A percentile compares a stretch with the other conserved stretches of the same genome.
Conservation (phyloP, 768 basidiomycete genomes). For the Russula ochroleuca region DNA sequence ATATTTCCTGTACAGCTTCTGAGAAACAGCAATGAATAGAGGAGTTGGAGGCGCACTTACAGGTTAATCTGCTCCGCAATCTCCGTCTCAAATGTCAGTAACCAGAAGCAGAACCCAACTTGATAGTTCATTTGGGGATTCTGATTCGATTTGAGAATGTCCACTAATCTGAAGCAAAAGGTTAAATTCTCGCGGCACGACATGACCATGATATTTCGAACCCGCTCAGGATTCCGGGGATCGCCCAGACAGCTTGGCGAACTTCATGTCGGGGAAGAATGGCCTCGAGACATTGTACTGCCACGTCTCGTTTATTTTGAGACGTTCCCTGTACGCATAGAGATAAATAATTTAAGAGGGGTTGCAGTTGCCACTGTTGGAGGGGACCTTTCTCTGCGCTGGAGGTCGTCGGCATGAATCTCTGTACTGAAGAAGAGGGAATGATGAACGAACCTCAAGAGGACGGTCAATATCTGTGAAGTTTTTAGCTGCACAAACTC, state of each 20-base stretch:
- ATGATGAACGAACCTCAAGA: slow-evolving; percentile 61
- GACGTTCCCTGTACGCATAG: slow-evolving; percentile 39
- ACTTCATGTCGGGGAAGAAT: slow-evolving; percentile 77
- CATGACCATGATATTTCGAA: slow-evolving; percentile 33
- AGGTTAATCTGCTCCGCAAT: slow-evolving; percentile 84
- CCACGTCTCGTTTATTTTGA: slow-evolving; percentile 75
- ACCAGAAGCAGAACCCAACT: slow-evolving; percentile 89
- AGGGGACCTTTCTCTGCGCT: slow-evolving; percentile 33
- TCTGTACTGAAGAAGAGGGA: slow-evolving; percentile 1
- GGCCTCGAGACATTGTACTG: slow-evolving; percentile 86
- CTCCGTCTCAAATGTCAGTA: slow-evolving; percentile 84
- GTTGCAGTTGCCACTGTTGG: slow-evolving; percentile 34
- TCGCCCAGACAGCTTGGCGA: slow-evolving; percentile 76
- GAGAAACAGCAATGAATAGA: neutral
- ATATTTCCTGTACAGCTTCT: slow-evolving; percentile 59
- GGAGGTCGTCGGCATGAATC: neutral
- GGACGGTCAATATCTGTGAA: slow-evolving; percentile 80
- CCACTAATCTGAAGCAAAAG: slow-evolving; percentile 58
- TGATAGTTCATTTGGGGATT: slow-evolving; percentile 96
- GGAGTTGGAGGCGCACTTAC: slow-evolving; percentile 41
- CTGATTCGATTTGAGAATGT: slow-evolving; percentile 74
- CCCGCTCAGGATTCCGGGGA: slow-evolving; percentile 65
- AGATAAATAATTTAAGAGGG: slow-evolving; percentile 34
- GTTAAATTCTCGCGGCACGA: slow-evolving; percentile 5
- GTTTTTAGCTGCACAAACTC: slow-evolving; percentile 94